A percentile compares a stretch with the other conserved stretches of the same genome.
Conservation (phyloP, 1,284 basidiomycete species). For the Xanthoconium separans region DNA sequence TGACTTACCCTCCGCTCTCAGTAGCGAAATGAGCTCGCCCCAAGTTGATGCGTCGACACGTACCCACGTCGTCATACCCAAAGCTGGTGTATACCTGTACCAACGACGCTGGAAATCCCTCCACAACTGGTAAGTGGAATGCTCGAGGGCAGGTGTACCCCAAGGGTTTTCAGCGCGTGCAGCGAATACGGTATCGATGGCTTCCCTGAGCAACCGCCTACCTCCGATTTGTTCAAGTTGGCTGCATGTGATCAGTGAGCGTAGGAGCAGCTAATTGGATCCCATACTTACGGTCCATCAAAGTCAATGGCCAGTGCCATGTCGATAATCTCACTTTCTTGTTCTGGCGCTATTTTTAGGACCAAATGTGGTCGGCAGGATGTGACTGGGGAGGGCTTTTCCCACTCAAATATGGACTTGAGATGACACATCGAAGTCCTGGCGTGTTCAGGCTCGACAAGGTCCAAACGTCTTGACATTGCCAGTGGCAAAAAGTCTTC, state of each 20-base stretch:
- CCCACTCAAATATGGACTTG: conserved; percentile 41
- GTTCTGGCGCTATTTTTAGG: conserved; percentile 94
- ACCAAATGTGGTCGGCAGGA: conserved; percentile 71
- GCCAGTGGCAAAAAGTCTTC: conserved; percentile 74
- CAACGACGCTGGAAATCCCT: conserved; percentile 82
- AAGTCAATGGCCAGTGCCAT: conserved; percentile 75
- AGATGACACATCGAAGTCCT: conserved; percentile 65
- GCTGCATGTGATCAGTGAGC: conserved; percentile 35
- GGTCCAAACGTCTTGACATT: conserved; percentile 86
- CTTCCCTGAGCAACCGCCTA: conserved; percentile 88
- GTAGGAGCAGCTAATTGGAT: not conserved
- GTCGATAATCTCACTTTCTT: conserved; percentile 77
- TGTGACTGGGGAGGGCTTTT: conserved; percentile 45
- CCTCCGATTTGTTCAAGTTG: conserved; percentile 66
- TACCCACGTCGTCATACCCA: conserved; percentile 88
- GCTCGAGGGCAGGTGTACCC: conserved; percentile 70
- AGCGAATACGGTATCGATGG: conserved; percentile 86
- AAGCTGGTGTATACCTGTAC: conserved; percentile 94
- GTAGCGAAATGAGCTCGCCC: conserved; percentile 73
- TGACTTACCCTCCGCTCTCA: conserved; percentile 65
- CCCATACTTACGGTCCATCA: conserved; percentile 55
- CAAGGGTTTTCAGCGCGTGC: conserved; percentile 72
- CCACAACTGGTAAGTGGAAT: conserved; percentile 94
- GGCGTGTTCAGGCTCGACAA: conserved; percentile 95
- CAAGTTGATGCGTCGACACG: conserved; percentile 88